Base-by-base conservation (phyloP, 345 rosid genomes). In the Trapa bicornis region DNA sequence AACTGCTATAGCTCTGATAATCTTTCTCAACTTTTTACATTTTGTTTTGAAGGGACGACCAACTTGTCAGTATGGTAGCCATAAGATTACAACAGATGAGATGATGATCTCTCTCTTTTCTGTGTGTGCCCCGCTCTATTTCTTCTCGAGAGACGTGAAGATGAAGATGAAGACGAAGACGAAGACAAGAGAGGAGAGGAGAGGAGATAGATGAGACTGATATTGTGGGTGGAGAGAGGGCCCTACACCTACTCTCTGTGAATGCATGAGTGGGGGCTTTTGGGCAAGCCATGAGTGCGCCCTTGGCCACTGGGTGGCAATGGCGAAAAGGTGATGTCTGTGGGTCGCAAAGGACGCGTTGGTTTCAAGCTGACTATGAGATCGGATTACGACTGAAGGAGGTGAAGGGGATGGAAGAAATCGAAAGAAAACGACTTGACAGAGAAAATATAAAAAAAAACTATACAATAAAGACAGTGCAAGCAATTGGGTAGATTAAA, bases 311-410 rank as follows among this genome's bases (percentile, higher is more conserved):
- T 68, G 71, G 63, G 67, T 69, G 35, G 43, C 47, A 15, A 16
- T 22, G 6, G 58, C 36, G 32, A 65, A 41, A 64, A 75, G 37
- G 69, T 74, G 68, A 74, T 48, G 15, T 67, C 39, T 67, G 87
- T 76, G 89, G 89, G 81, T 66, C 61, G 72, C 62, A 76, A 73
- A 66, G 87, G 80, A 82, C 68, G 96, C 96, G 91, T 89, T 81
- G 88, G 83, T 79, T 78, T 66, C 81, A 89, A 84, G 96, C 96
- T 76, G 87, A 83, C 82, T 76, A 80, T 70, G 68, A 47, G 68
- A 68, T 79, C 75, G 68, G 48, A 11, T 11, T 74, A 72, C 65
- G 69, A 22, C 29, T 22, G 29, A 22, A 22, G 29, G 29, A 22
- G 29, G 29, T 22, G 29, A 58, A 39, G 67, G 50, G 69, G 66